Evolutionary conservation across 2,329 filamentous ascomycete species (phyloP), one percentile per base, ranked within the genome.

Genomic region (Botrytis squamosa): DNA sequence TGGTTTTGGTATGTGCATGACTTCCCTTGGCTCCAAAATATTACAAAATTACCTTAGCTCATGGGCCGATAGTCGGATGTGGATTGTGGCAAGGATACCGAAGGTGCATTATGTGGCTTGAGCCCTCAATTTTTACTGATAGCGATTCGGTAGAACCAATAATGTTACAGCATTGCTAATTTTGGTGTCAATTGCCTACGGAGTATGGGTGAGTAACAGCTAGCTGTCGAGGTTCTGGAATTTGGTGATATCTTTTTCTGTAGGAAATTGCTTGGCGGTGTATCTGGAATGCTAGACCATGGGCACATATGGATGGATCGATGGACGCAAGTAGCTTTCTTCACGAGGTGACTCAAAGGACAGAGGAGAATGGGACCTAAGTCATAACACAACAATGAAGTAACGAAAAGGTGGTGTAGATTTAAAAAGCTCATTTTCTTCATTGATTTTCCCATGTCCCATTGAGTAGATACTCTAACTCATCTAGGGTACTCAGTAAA

Each of bases 51-150:
- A 42, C 49, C 36, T 69, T 69, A 69, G 66, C 52, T 22, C 36
- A 69, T 57, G 66, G 66, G 66, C 66, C 66, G 49, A 69, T 57
- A 33, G 52, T 69, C 66, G 66, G 66, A 55, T 67, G 46, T 67
- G 22, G 29, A 36, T 33, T 55, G 29, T 67, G 46, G 46, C 65
- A 67, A 67, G 65, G 65, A 4, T 67, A 14, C n/a, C 18, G n/a
- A 29, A 14, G 36, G 46, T 49, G 64, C 44, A 49, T n/a, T 29
- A 7, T 42, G 64, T 66, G 42, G 64, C 64, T 66, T 46, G 29
- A 66, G 63, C 44, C 36, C 29, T 66, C 8, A 8, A 25, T 3
- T 68, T 57, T 42, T 57, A 68, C 66, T 42, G 66, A 68, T 57
- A 42, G 66, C 36, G 49, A 42, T 57, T 25, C 18, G 5, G 25